Conservation (phyloP, 2,329 filamentous ascomycete species). For the Fusarium coffeatum region DNA sequence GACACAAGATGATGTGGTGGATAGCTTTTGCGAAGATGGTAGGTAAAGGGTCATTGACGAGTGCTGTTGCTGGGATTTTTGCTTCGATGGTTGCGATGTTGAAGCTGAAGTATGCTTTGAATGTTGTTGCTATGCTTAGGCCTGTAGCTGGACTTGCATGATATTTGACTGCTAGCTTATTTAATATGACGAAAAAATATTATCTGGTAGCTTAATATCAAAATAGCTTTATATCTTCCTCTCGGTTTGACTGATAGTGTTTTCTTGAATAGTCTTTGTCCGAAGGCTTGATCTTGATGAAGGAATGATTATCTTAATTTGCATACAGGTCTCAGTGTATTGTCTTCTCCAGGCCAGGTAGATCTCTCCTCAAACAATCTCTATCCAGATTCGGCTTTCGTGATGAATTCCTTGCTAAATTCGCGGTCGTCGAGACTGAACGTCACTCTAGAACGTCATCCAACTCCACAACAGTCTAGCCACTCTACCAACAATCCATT, state of each 20-base stretch:
- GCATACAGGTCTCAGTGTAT: neutral
- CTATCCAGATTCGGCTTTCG: neutral
- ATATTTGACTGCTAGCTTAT: neutral
- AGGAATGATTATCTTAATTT: neutral
- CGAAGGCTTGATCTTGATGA: neutral
- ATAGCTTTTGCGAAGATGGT: conserved; percentile 33
- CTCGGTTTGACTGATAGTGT: no score
- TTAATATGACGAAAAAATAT: rapidly evolving
- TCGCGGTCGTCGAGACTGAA: neutral
- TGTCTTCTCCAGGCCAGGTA: no score
- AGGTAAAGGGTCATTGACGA: conserved; percentile 11
- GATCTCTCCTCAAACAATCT: no score
- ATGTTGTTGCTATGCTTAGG: neutral
- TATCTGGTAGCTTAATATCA: no score
- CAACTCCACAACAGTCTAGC: neutral
- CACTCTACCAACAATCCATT: neutral
- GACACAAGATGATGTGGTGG: conserved; percentile 36
- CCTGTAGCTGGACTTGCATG: conserved; percentile 4
- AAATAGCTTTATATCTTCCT: no score
- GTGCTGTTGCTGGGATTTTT: conserved; percentile 12
- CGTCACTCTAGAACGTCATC: neutral
- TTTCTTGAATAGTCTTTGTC: no score
- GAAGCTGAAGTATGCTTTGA: conserved; percentile 9
- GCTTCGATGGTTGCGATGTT: conserved; percentile 30
- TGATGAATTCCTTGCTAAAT: rapidly evolving